These are phyloP conservation scores for Fusarium sacchari DNA, from an alignment of 2,329 filamentous ascomycete species.

Conservation along the genomic window DNA sequence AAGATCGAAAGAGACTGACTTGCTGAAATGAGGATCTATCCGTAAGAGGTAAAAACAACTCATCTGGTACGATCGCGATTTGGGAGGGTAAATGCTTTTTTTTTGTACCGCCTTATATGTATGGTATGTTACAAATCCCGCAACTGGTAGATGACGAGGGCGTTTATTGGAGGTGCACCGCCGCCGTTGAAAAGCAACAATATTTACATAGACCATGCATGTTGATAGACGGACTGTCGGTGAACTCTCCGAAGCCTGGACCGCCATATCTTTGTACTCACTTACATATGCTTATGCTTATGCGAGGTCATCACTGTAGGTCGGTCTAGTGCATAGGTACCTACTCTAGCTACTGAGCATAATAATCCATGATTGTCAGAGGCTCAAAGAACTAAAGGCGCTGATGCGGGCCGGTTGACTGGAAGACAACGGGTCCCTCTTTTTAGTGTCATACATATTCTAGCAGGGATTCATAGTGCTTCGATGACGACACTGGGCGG, in stretches of 20 bases:
- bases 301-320: constrained; percentile 3
- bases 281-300: not conserved
- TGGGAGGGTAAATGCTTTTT: not conserved
- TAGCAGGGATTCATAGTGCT: constrained; percentile 16
- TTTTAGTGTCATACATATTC: constrained; percentile 15
- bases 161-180: constrained; percentile 3
- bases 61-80: constrained; percentile 2
- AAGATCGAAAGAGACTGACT: not conserved
- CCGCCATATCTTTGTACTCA: not conserved
- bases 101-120: not conserved
- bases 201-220: constrained; percentile 1
- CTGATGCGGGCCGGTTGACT: constrained; percentile 35
- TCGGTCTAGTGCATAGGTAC: not conserved
- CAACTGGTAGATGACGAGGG: constrained; percentile 20
- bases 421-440: constrained; percentile 26
- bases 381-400: constrained; percentile 25
- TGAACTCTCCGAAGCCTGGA: constrained; percentile 11
- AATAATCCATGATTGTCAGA: constrained; percentile 6
- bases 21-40: not conserved
- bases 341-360: no score
- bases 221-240: constrained; percentile 26
- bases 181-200: constrained; percentile 2
- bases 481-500: constrained; percentile 41
- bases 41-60: not conserved
- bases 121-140: constrained; percentile 34